These are phyloP conservation scores for Sarocladiaceae sp. DNA, from an alignment of 2,329 filamentous ascomycete genomes.

Conservation along the genomic window DNA sequence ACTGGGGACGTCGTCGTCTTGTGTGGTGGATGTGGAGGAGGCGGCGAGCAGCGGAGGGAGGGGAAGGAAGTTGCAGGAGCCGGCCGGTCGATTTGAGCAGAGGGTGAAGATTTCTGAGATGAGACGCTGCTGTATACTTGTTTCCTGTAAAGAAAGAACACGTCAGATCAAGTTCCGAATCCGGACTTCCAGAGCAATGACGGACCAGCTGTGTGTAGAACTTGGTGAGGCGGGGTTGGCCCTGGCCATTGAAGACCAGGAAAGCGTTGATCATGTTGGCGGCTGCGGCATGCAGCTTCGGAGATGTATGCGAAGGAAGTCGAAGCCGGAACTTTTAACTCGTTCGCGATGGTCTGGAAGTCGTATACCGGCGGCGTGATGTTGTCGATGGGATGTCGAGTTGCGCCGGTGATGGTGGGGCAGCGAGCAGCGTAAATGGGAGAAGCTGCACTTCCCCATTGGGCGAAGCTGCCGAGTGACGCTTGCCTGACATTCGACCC, in stretches of 20 bases:
- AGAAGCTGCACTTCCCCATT: neutral
- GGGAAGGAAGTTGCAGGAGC: constrained; percentile 95
- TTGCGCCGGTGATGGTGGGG: constrained; percentile 5
- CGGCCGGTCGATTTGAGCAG: constrained; percentile 84
- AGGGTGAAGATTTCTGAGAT: constrained; percentile 97
- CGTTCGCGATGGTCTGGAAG: neutral
- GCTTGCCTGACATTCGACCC: neutral
- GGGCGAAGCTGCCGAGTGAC: neutral
- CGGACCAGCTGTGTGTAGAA: constrained; percentile 94
- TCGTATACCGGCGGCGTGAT: neutral
- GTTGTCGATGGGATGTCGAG: neutral
- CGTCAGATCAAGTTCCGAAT: constrained; percentile 7
- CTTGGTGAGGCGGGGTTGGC: constrained; percentile 92
- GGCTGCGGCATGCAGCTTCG: neutral
- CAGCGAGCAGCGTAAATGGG: neutral
- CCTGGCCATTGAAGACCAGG: constrained; percentile 97
- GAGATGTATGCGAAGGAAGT: neutral
- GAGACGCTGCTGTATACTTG: constrained; percentile 91
- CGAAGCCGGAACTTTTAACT: no score
- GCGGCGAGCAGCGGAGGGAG: constrained; percentile 61
- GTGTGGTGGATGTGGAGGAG: constrained; percentile 61
- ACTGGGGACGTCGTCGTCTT: constrained; percentile 83
- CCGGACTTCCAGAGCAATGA: neutral
- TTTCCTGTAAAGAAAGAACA: constrained; percentile 60
- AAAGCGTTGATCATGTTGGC: constrained; percentile 91